Percentiles rank a stretch among this genome's conserved stretches.
Conservation (phyloP, 2,329 filamentous ascomycete species). For the Epichloe hybrida region DNA sequence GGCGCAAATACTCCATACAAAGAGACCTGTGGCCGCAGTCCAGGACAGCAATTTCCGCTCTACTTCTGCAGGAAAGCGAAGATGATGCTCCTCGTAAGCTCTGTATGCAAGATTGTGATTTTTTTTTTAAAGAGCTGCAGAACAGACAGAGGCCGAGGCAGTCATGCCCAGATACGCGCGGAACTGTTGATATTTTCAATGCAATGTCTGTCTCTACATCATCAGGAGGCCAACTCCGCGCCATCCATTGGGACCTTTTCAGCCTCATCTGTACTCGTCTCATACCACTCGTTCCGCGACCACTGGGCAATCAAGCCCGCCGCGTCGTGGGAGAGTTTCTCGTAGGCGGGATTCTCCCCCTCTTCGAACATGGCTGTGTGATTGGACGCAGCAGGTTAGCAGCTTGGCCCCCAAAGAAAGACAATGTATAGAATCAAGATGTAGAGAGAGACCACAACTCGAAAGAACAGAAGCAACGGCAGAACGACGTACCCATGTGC, state of each 20-base stretch:
- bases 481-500: conserved; percentile 48
- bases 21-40: too few species aligned
- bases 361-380: conserved; percentile 56
- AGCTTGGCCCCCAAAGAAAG: background rate
- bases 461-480: background rate
- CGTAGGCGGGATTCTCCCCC: conserved; percentile 59
- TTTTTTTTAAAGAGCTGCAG: too few species aligned
- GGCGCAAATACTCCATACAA: too few species aligned
- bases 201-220: background rate
- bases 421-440: background rate
- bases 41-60: too few species aligned
- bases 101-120: too few species aligned
- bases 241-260: background rate
- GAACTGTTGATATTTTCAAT: too few species aligned
- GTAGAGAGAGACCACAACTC: conserved; percentile 7
- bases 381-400: conserved; percentile 4
- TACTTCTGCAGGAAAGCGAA: too few species aligned
- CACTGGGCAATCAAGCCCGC: conserved; percentile 52
- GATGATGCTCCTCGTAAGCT: too few species aligned
- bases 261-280: conserved; percentile 10
- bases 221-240: too few species aligned
- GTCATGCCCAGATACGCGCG: too few species aligned
- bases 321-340: conserved; percentile 50
- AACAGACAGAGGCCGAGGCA: too few species aligned
- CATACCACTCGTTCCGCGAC: conserved; percentile 54